Evolutionary conservation across 257 asterid genomes (phyloP).

Genomic region (Capsicum pubescens): DNA sequence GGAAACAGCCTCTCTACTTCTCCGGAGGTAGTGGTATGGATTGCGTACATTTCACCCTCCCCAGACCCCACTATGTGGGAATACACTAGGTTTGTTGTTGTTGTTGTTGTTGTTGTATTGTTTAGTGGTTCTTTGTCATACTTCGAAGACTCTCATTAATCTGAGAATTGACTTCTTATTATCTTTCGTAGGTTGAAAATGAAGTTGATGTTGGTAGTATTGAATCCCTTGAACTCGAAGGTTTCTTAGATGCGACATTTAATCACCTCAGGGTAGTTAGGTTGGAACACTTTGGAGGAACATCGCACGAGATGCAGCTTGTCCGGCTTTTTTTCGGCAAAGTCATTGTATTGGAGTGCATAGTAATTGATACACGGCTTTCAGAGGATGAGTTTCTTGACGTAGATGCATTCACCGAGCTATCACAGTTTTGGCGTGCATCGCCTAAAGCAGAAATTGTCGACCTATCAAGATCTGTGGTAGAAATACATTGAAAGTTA

Average conservation of each 20-base stretch:
- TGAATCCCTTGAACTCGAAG: neutral
- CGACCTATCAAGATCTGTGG: neutral
- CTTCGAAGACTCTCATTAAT: neutral
- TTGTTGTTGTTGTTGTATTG: too few species aligned
- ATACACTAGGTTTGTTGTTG: too few species aligned
- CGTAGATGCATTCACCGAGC: neutral
- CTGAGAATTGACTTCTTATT: neutral
- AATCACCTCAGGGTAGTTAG: constrained; percentile 22
- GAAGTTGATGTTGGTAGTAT: neutral
- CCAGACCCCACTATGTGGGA: too few species aligned
- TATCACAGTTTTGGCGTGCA: constrained; percentile 1
- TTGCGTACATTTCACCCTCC: too few species aligned
- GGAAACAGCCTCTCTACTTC: too few species aligned
- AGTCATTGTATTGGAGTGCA: neutral
- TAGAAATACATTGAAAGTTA: too few species aligned
- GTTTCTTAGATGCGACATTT: constrained; percentile 3
- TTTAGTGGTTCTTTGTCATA: neutral
- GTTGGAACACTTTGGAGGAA: neutral
- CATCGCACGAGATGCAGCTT: neutral
- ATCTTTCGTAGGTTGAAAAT: constrained; percentile 16
- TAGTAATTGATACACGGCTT: neutral
- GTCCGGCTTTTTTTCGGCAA: constrained; percentile 3
- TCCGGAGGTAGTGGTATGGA: too few species aligned
- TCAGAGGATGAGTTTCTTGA: neutral
- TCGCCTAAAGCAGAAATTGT: neutral